Base-by-base conservation (phyloP, 495 filamentous ascomycete genomes). In the Astrothelium subdiscretum region DNA sequence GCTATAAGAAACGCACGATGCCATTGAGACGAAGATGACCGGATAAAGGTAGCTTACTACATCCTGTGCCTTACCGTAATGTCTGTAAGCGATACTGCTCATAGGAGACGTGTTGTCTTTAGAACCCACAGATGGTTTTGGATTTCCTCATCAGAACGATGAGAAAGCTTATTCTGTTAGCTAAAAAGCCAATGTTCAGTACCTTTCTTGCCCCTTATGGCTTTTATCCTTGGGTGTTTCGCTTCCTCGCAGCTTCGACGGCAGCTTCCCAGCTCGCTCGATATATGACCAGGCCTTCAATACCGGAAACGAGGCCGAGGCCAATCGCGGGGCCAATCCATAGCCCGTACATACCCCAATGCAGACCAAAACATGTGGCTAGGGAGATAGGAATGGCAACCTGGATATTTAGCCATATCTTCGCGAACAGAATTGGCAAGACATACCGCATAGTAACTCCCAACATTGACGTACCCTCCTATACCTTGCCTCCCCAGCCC, bases 401-500 rank as follows among this genome's bases (percentile, higher is more conserved):
- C 70, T 71, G 59, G 13, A 32, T 18, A 8, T 26, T 58, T 27
- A 44, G 5, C 15, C n/a, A 32, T 31, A 22, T 44, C 35, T 38
- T 5, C 18, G 11, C 31, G 11, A 44, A 4, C 4, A 24, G 32
- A 27, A 24, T 2, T 26, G 0, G 60, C n/a, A 8, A 18, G 31
- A 66, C 69, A 59, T 62, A 68, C 78, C 3, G 80, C 73, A 75
- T 97, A 97, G 74, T 96, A 97, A 57, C 83, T 85, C 59, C 87
- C 83, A 2, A 97, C 70, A 67, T 90, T 91, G 31, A 92, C 84
- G 71, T 91, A 96, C 3, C 92, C 91, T 1, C 92, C 91, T 58
- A 97, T 82, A 65, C 91, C 85, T 71, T 96, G 92, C 35, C 87
- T 80, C 2, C 92, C 91, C 31, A 92, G 80, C 11, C 92, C 92